Conservation (phyloP, 805 yeast genomes). For the Isabelozyma pseudorhagii region DNA sequence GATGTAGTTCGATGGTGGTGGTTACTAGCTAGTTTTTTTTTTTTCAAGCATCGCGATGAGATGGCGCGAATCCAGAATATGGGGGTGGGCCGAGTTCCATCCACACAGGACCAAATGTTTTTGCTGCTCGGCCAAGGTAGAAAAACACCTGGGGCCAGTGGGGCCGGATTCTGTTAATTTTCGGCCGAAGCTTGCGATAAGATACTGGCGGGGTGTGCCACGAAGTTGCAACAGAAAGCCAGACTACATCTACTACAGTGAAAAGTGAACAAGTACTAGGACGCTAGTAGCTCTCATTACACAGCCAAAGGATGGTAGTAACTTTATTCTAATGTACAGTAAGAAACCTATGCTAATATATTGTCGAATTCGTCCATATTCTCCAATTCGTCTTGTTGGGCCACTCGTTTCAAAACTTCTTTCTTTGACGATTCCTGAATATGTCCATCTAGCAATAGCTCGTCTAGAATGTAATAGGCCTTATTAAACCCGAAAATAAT, state of each 20-base stretch:
- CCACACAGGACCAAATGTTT: background rate
- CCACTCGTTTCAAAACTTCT: slow-evolving; percentile 73
- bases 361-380: slow-evolving; percentile 60
- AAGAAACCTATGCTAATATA: slow-evolving; percentile 22
- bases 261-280: too few species aligned
- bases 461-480: slow-evolving; percentile 91
- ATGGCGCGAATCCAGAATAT: background rate
- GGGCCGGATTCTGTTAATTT: too few species aligned
- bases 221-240: too few species aligned
- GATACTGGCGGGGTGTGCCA: too few species aligned
- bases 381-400: slow-evolving; percentile 86
- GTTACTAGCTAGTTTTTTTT: too few species aligned
- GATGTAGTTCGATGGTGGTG: background rate
- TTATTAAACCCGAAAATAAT: slow-evolving; percentile 93
- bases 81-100: background rate
- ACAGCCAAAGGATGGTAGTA: too few species aligned
- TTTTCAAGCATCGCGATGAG: background rate
- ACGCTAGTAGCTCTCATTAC: too few species aligned
- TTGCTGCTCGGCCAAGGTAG: too few species aligned
- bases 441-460: slow-evolving; percentile 83
- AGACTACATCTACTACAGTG: too few species aligned
- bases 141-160: too few species aligned
- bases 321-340: background rate
- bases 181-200: too few species aligned
- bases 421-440: slow-evolving; percentile 78